Base-by-base conservation (phyloP, 2,329 filamentous ascomycete genomes). In the Cercospora citrullina region DNA sequence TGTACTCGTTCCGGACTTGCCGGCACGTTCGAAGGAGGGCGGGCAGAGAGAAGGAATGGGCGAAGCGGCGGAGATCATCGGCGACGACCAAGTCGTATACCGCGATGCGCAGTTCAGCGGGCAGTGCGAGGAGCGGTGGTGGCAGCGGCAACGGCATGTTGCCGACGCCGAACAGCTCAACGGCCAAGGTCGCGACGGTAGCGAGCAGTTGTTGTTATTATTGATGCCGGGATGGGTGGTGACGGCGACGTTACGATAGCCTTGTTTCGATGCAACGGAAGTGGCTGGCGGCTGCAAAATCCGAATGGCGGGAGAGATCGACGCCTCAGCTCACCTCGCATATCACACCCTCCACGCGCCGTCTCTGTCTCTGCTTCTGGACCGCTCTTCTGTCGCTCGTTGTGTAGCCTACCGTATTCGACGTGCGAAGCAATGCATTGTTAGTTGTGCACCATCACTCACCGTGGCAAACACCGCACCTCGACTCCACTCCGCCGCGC, bases 31-130 rank as follows among this genome's bases (percentile, higher is more conserved):
- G 62, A 23, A 72, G 55, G 12, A 69, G 59, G 28, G 66, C 23
- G 33, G 69, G 65, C 31, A 33, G 14, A 30, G 36, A 48, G 36
- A 68, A 66, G 65, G 31, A 53, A 45, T 63, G 60, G n/a, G 69
- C 65, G 60, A 69, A 69, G 36, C 21, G n/a, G 45, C 60, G 31
- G 7, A 69, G 59, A 60, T 67, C 66, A 60, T 66, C 60, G 6
- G 39, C 26, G n/a, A 66, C 61, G 62, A 67, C 51, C 33, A 68
- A 39, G 16, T 67, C 55, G 60, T 70, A 71, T 26, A 70, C 61
- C 31, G 48, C 39, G 12, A 62, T 45, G 26, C 68, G 64, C 23
- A 72, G 60, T 60, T 71, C 71, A 26, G 67, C 33, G 28, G 71
- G 71, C 55, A 72, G 63, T 5, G 53, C 26, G 31, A 69, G 65